Evolutionary conservation across 441 rosid genomes (phyloP).

Genomic region (Populus tomentosa): DNA sequence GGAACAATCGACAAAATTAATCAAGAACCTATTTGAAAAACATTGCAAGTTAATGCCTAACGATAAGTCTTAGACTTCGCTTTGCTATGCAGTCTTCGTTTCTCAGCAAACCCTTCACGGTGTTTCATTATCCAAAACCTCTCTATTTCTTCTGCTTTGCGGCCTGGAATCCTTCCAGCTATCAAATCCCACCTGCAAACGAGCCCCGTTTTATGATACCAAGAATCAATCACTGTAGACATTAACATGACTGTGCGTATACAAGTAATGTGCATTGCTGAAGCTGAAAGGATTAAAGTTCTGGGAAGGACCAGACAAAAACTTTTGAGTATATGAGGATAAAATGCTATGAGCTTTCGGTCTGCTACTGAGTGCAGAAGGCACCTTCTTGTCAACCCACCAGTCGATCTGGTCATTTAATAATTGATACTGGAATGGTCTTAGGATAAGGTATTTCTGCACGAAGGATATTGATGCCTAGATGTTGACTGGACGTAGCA

Average conservation of each 20-base stretch:
- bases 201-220: not conserved
- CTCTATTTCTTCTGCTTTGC: slow-evolving; percentile 70
- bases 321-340: no score
- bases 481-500: not conserved
- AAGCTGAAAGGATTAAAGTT: not conserved
- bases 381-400: no score
- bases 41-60: not conserved
- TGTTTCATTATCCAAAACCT: slow-evolving; percentile 85
- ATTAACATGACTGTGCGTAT: not conserved
- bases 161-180: slow-evolving; percentile 72
- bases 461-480: not conserved
- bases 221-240: not conserved
- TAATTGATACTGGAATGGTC: no score
- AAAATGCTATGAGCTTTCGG: not conserved
- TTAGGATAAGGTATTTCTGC: not conserved
- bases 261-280: not conserved
- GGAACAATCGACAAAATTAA: not conserved
- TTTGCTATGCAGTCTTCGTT: slow-evolving; percentile 29
- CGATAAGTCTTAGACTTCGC: not conserved
- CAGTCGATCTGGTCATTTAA: no score
- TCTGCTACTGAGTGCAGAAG: no score
- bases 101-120: slow-evolving; percentile 37
- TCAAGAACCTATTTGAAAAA: not conserved
- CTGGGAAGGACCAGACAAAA: not conserved
- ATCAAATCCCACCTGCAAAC: slow-evolving; percentile 70